These are phyloP conservation scores for Abrus pulchellus DNA, from an alignment of 306 rosid species.

Conservation along the genomic window DNA sequence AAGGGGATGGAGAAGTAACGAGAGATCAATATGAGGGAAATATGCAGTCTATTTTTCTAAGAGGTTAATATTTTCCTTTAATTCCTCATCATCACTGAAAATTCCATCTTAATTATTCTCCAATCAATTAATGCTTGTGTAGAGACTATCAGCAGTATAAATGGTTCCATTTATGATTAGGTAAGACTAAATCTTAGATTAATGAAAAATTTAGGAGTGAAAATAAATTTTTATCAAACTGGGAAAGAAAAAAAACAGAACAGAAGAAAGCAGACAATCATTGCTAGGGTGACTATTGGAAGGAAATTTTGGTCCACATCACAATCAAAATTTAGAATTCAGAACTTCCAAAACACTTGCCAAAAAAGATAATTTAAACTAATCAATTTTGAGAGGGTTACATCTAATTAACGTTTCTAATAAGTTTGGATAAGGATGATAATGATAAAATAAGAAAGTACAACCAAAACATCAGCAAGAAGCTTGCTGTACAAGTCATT, in stretches of 20 bases:
- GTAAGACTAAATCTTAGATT: neutral
- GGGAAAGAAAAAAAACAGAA: neutral
- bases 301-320: constrained; percentile 13
- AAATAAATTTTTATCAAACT: neutral
- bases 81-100: constrained; percentile 11
- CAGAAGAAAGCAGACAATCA: neutral
- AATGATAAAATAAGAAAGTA: constrained; percentile 2
- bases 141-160: constrained; percentile 2
- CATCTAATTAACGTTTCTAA: constrained; percentile 2
- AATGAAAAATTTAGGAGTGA: neutral
- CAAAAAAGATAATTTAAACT: constrained; percentile 23
- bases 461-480: constrained; percentile 34
- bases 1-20: neutral
- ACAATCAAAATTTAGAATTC: constrained; percentile 30
- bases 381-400: constrained; percentile 3
- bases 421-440: constrained; percentile 19
- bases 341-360: constrained; percentile 30
- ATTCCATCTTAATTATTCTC: constrained; percentile 23
- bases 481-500: constrained; percentile 34
- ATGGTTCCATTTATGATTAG: neutral
- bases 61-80: constrained; percentile 19
- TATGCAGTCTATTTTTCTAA: neutral
- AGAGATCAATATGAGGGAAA: constrained; percentile 25
- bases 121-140: constrained; percentile 20
- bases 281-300: neutral